Evolutionary conservation across 1,284 basidiomycete species (phyloP), one percentile per base, ranked within the genome.

Genomic region (Apiotrichum porosum): DNA sequence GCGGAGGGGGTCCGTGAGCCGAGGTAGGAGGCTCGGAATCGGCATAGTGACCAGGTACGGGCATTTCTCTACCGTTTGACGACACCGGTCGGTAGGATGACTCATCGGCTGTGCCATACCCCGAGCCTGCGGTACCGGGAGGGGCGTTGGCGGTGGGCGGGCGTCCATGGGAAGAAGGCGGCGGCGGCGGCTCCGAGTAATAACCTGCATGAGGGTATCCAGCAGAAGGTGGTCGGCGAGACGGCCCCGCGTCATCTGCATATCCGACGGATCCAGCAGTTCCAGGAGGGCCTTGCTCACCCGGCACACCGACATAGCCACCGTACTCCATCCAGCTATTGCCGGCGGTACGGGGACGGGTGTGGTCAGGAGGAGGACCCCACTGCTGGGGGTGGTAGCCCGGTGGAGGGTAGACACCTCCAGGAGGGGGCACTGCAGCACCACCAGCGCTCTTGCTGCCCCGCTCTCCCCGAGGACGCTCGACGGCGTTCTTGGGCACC

Each of bases 401-500:
- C 15, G 37, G 36, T 18, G 47, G 24, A 14, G 36, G 28, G 37
- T 45, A 49, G 2, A 48, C 44, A 6, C 22, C 45, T 3, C 44
- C 48, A 4, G 37, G 35, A 10, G 47, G 51, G 12, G 37, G 37
- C 9, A 42, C 42, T 14, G 30, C 50, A 12, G 41, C 50, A 17
- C 40, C n/a, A n/a, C 37, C 15, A 23, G 43, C 36, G 33, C 42
- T 42, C 42, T 54, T 52, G 39, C 21, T 34, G n/a, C 44, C 44
- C 23, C 55, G 55, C 31, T 57, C 51, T 15, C 48, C 51, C 5
- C 64, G 54, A 9, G 66, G 65, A 35, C 69, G 59, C 53, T 71
- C 68, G 15, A 69, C 57, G 1, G 68, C 66, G 37, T 69, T 68
- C 53, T 73, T 72, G 24, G 68, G 69, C 15, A 73, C 68, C 44